Base-by-base conservation (phyloP, 345 rosid species). In the Gossypium ekmanianum region DNA sequence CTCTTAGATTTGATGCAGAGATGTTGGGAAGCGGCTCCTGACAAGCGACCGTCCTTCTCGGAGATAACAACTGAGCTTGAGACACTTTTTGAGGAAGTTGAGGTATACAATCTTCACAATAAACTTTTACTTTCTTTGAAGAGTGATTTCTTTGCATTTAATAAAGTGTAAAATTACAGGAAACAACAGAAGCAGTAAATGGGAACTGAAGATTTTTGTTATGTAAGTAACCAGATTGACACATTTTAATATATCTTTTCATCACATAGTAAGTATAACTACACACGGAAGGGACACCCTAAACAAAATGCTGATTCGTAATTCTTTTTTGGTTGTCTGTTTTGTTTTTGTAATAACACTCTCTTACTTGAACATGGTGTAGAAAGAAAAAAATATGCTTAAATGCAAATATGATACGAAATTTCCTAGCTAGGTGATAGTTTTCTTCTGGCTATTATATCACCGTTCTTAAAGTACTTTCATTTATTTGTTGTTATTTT, bases 21-120 rank as follows among this genome's bases (percentile, higher is more conserved):
- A 82, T 91, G 97, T 75, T 91, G 97, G 93, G 92, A 88, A 61
- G 80, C 84, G 20, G 83, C 51, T 74, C 90, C 93, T 41, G 71
- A 48, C 34, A 74, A 72, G 27, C 85, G 97, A 45, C 97, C 91
- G 16, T 66, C 90, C 52, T 88, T 91, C 77, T 77, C 88, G 2
- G 88, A 86, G 77, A 84, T 89, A 72, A 66, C 61, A 48, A 44
- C 68, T 58, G 92, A 91, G 71, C 87, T 91, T n/a, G 90, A 89
- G 76, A 69, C n/a, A 16, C 81, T 91, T 71, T 61, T 83, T 17
- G 62, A 67, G 27, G 87, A 91, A 79, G 79, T 59, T 77, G 67
- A 84, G 92, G 93, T 88, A 81, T 66, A 22, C 27, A 57, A 54
- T 64, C 74, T 62, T 12, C 1, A 11, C 11, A 9, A 3, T 44